Evolutionary conservation across 305 asterid genomes (phyloP).

Genomic region (Euphrasia arctica): DNA sequence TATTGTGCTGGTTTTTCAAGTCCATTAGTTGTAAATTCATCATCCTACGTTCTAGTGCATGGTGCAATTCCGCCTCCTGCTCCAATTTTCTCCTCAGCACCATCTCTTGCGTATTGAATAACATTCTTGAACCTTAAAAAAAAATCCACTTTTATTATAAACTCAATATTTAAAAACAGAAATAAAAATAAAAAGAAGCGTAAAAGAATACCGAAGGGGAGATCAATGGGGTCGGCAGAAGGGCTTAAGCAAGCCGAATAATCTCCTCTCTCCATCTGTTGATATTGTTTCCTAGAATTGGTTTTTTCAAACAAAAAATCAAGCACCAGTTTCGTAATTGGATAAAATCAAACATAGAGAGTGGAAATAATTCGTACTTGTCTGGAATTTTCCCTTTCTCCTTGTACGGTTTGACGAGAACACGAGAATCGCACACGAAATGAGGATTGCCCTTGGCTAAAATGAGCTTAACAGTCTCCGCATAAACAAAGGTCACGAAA

Average conservation of each 20-base stretch:
- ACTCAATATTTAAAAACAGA: background rate
- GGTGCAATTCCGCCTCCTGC: conserved; percentile 87
- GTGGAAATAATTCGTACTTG: conserved; percentile 24
- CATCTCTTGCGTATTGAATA: conserved; percentile 71
- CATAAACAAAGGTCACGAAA: conserved; percentile 73
- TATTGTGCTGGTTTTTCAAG: conserved; percentile 55
- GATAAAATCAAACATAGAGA: background rate
- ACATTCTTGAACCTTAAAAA: conserved; percentile 60
- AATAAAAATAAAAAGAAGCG: background rate
- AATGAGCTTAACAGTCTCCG: conserved; percentile 91
- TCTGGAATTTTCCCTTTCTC: conserved; percentile 89
- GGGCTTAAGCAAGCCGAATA: conserved; percentile 68
- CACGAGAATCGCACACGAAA: conserved; percentile 97
- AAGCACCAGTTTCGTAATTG: background rate
- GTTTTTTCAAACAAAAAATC: background rate
- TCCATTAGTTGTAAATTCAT: conserved; percentile 82
- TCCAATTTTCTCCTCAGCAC: conserved; percentile 81
- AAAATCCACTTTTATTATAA: background rate
- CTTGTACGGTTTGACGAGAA: conserved; percentile 96
- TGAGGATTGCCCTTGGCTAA: conserved; percentile 96
- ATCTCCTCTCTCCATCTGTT: conserved; percentile 67
- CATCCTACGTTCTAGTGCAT: conserved; percentile 80
- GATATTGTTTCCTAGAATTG: conserved; percentile 58
- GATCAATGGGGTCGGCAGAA: conserved; percentile 67
- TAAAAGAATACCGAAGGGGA: conserved; percentile 56